Conservation (phyloP, 768 basidiomycete genomes). For the Lyophyllum decastes region DNA sequence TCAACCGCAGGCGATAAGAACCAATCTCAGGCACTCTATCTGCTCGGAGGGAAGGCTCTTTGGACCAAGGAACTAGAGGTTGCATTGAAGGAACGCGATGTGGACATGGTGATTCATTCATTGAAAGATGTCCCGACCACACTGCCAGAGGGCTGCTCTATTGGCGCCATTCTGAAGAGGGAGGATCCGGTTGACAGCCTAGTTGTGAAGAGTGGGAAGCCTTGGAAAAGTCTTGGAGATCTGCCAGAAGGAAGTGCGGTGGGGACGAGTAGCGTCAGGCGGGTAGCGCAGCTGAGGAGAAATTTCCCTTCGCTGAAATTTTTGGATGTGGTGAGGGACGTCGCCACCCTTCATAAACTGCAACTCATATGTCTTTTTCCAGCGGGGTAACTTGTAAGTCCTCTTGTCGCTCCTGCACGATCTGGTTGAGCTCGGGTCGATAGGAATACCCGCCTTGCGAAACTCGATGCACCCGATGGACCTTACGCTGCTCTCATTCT, state of each 20-base stretch:
- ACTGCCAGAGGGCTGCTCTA: constrained; percentile 80
- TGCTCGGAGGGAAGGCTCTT: constrained; percentile 86
- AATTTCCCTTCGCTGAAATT: constrained; percentile 77
- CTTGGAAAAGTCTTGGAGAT: constrained; percentile 76
- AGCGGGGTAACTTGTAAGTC: constrained; percentile 88
- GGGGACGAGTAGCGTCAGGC: constrained; percentile 93
- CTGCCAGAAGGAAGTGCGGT: constrained; percentile 86
- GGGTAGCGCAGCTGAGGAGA: constrained; percentile 87
- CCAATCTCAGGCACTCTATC: constrained; percentile 82
- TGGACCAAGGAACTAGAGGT: constrained; percentile 99
- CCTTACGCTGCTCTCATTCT: constrained; percentile 89
- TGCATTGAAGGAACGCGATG: constrained; percentile 63
- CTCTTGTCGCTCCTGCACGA: constrained; percentile 1
- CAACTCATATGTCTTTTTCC: not conserved
- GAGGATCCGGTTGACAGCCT: constrained; percentile 90
- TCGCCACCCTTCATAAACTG: not conserved
- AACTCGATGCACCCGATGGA: constrained; percentile 82
- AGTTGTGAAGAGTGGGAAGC: constrained; percentile 74
- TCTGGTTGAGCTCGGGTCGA: constrained; percentile 9
- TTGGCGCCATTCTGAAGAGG: constrained; percentile 83
- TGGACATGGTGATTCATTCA: constrained; percentile 92
- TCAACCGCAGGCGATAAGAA: constrained; percentile 86
- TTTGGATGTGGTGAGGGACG: constrained; percentile 78
- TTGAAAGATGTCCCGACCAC: constrained; percentile 93
- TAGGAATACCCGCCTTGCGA: constrained; percentile 88